Base-by-base conservation (phyloP, 208 protist species). In the Tetramitus jugosus region DNA sequence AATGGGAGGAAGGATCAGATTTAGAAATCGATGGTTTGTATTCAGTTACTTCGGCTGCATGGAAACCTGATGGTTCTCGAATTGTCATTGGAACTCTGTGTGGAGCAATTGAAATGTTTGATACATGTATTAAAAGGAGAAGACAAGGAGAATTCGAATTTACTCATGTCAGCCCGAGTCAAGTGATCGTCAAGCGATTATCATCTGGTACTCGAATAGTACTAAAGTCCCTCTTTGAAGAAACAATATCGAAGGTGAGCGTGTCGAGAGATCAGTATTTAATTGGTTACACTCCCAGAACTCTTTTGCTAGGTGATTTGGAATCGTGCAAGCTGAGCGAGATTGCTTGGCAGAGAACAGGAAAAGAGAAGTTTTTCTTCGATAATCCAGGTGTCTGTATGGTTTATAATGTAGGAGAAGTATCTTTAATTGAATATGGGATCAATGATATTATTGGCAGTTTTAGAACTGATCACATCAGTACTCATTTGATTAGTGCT, bases 341-440 rank as follows among this genome's bases (percentile, higher is more conserved):
- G 86, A 88, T 97, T 75, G 86, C 90, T 61, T 97, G 94, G 94
- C 83, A 91, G 65, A 80, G 91, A 26, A 93, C 88, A 37, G 93
- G 93, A 26, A 78, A 79, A 43, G 94, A 98, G 80, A 93, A 92
- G 83, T 98, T 96, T 84, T 85, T 94, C 79, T 98, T 98, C 81
- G 93, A 97, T 76, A 97, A 98, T 84, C 89, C 92, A 62, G 80
- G 90, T 75, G 89, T 96, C 39, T 97, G 92, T 85, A 96, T 98
- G 92, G 89, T 98, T 33, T 98, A 94, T 88, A 92, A 91, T 79
- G 89, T 91, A 1, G 96, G 96, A 77, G 95, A 98, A 88, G 87
- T 98, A 26, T 92, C 93, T 67, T 75, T 98, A 26, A 95, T 98
- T 76, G 93, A 97, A 87, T 98, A 98, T 84, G 95, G 94, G 68